Percentiles rank a stretch among this genome's conserved stretches.
These are phyloP conservation scores for Russula virescens DNA, from an alignment of 768 basidiomycete genomes.

Conservation along the genomic window DNA sequence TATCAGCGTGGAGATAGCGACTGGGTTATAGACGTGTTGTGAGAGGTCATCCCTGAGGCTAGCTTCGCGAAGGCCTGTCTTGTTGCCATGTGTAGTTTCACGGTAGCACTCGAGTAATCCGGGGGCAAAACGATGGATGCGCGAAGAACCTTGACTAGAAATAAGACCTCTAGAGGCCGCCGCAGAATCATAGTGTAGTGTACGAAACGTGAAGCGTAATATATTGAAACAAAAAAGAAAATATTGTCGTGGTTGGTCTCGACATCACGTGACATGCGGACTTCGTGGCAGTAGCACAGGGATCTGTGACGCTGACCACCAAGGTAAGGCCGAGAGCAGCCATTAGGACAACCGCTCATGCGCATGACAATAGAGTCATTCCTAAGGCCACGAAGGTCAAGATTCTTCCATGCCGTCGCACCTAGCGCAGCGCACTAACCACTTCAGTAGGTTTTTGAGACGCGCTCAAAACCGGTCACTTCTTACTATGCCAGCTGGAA, in stretches of 20 bases:
- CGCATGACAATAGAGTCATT: constrained; percentile 97
- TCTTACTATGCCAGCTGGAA: constrained; percentile 91
- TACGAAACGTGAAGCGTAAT: no score
- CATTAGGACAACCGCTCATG: constrained; percentile 97
- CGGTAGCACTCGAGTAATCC: no score
- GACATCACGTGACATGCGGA: no score
- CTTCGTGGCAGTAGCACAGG: no score
- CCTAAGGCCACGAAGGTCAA: constrained; percentile 68
- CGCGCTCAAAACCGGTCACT: constrained; percentile 55
- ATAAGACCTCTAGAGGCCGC: background rate
- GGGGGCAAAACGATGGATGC: no score
- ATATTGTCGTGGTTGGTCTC: no score
- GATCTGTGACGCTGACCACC: constrained; percentile 48
- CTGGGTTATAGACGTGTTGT: constrained; percentile 59
- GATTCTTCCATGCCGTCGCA: background rate
- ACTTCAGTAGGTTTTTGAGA: constrained; percentile 47
- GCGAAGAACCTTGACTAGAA: background rate
- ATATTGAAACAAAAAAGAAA: no score
- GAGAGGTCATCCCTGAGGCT: constrained; percentile 46
- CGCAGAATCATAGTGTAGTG: background rate
- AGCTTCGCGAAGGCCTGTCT: background rate
- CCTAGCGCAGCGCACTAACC: background rate
- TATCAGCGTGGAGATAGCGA: constrained; percentile 78
- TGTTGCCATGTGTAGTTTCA: no score
- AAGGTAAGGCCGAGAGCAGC: constrained; percentile 88